Base-by-base conservation (phyloP, 257 asterid genomes). In the Penstemon davidsonii region DNA sequence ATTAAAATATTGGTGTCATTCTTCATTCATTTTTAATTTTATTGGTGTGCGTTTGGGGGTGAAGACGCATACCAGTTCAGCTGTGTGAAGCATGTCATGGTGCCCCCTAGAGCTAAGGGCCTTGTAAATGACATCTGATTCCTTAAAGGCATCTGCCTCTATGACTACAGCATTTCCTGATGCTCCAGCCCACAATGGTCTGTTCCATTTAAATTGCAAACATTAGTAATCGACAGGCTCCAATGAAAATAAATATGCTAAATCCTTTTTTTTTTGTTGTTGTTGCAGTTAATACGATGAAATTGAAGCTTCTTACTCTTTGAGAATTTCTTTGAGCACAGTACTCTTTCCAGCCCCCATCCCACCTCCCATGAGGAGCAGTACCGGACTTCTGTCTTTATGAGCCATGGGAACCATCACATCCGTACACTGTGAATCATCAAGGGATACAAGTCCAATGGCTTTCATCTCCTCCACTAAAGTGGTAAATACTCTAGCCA, bases 401-500 rank as follows among this genome's bases (percentile, higher is more conserved):
- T 89, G 98, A 70, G 87, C 98, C 98, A 92, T 92, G 1, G 98
- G 98, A 69, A 92, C 89, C 98, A 89, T 92, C 65, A 92, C 96
- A 44, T 90, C 92, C 9, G 97, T 92, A 82, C 97, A 92, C 78
- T 83, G 91, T 9, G 96, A 92, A 66, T 92, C 97, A 39, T 89
- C 97, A 3, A 85, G 65, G 25, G 89, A 72, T 4, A 86, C 91
- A 1, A 89, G 89, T 45, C 98, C 97, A 44, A 92, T 92, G 9
- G 98, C 98, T 74, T 87, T 92, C 98, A 92, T 92, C 86, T 92
- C 98, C 87, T 92, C 98, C 55, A 92, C 98, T 66, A 92, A 73
- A 6, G 96, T 92, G 37, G 87, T 86, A 67, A 92, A 90, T 2
- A 89, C 96, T 75, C 98, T 86, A 36, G 98, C 96, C 76, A 92